These are phyloP conservation scores for Manihot esculenta DNA, from an alignment of 441 rosid genomes.

Conservation along the genomic window DNA sequence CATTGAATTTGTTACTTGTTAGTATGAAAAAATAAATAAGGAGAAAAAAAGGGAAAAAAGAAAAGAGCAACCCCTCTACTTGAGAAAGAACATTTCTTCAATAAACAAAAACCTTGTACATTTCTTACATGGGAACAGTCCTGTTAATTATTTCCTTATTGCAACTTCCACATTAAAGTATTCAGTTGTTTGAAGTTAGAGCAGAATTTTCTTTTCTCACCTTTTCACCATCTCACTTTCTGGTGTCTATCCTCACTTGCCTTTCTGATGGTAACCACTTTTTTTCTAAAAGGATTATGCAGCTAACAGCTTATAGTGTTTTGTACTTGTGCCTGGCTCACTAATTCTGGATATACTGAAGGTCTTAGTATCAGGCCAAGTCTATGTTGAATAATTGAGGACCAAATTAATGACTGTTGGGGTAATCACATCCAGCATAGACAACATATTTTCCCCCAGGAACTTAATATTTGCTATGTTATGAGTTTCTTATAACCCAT, in stretches of 20 bases:
- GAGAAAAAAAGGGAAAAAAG: too few relatives aligned
- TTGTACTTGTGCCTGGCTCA: not conserved
- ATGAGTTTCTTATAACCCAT: too few relatives aligned
- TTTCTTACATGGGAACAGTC: not conserved
- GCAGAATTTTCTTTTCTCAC: not conserved
- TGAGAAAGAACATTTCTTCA: conserved; percentile 16
- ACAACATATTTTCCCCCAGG: too few relatives aligned
- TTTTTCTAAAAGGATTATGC: not conserved
- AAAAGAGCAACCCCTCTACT: conserved; percentile 2
- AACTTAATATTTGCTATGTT: too few relatives aligned
- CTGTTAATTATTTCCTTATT: not conserved
- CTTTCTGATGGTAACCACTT: not conserved
- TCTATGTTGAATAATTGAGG: not conserved
- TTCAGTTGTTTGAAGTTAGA: conserved; percentile 5
- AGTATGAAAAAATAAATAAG: too few relatives aligned
- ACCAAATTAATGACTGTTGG: too few relatives aligned
- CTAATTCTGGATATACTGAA: not conserved
- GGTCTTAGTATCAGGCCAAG: not conserved
- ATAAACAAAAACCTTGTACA: not conserved
- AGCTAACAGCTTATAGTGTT: not conserved
- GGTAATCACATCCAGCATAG: too few relatives aligned
- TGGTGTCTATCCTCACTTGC: not conserved
- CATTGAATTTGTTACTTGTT: not conserved
- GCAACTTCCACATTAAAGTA: not conserved
- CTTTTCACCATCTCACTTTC: not conserved